Evolutionary conservation across 768 basidiomycete genomes (phyloP).

Genomic region (Suillus subluteus): DNA sequence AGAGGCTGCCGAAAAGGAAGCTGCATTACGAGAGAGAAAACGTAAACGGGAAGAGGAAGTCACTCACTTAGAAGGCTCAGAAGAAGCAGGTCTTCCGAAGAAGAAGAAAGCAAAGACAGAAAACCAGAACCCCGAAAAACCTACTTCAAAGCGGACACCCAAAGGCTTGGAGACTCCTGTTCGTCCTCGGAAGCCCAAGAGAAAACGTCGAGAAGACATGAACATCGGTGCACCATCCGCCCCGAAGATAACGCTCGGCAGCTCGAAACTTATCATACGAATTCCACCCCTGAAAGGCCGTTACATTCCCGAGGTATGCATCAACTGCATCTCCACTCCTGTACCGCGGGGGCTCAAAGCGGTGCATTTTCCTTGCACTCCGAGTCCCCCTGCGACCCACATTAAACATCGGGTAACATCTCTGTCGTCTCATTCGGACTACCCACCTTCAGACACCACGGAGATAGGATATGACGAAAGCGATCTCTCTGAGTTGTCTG

Average conservation of each 20-base stretch:
- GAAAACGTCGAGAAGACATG: slow-evolving; percentile 2
- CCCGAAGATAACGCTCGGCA: background rate
- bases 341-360: slow-evolving; percentile 17
- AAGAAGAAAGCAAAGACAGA: slow-evolving; percentile 27
- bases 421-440: slow-evolving; percentile 17
- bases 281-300: slow-evolving; percentile 2
- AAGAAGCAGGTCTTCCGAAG: slow-evolving; percentile 9
- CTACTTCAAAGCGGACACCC: slow-evolving; percentile 23
- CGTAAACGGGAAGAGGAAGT: slow-evolving; percentile 59
- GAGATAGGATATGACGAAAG: slow-evolving; percentile 20
- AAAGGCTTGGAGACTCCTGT: slow-evolving; percentile 28
- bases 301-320: slow-evolving; percentile 18
- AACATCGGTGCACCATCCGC: background rate
- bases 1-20: slow-evolving; percentile 57
- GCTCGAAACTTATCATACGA: background rate
- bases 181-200: slow-evolving; percentile 38
- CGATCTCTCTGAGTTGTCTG: slow-evolving; percentile 31
- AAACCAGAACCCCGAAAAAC: slow-evolving; percentile 18
- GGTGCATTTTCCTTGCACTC: slow-evolving; percentile 22
- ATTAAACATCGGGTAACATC: slow-evolving; percentile 24
- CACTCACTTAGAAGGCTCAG: slow-evolving; percentile 8
- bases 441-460: slow-evolving; percentile 30
- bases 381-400: slow-evolving; percentile 26
- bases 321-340: slow-evolving; percentile 23
- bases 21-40: slow-evolving; percentile 53